Evolutionary conservation across 2,329 filamentous ascomycete species (phyloP).

Genomic region (Penicillium sclerotigenum): DNA sequence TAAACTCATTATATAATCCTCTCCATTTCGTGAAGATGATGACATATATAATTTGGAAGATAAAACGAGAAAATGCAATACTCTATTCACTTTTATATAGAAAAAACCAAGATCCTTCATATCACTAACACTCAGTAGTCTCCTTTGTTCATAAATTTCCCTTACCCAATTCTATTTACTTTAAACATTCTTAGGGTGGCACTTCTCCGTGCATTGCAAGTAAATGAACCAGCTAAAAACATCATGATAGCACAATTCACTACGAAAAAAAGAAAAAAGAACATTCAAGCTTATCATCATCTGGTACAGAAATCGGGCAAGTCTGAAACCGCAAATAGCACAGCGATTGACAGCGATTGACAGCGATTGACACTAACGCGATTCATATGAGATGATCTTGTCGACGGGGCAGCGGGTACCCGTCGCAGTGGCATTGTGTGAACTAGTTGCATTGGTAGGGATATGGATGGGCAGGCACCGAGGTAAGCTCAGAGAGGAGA

Average conservation of each 20-base stretch:
- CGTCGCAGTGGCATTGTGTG: conserved; percentile 17
- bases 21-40: too few relatives aligned
- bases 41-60: not conserved
- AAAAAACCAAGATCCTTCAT: not conserved
- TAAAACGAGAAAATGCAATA: not conserved
- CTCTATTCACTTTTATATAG: not conserved
- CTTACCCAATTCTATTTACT: not conserved
- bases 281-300: conserved; percentile 28
- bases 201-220: conserved; percentile 18
- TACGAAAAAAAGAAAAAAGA: not conserved
- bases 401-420: conserved; percentile 12
- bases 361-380: conserved; percentile 17
- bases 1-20: too few relatives aligned
- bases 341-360: conserved; percentile 16
- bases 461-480: conserved; percentile 11
- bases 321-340: conserved; percentile 25
- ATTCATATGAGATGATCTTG: conserved; percentile 7
- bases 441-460: conserved; percentile 12
- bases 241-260: not conserved
- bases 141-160: not conserved
- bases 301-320: conserved; percentile 24
- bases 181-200: conserved; percentile 14
- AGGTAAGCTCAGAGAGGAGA: conserved; percentile 1
- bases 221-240: conserved; percentile 18
- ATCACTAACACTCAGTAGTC: not conserved